phyloP scores from a whole-genome alignment of 1,139 yeast species.

The Blastobotrys arbuscula region DNA sequence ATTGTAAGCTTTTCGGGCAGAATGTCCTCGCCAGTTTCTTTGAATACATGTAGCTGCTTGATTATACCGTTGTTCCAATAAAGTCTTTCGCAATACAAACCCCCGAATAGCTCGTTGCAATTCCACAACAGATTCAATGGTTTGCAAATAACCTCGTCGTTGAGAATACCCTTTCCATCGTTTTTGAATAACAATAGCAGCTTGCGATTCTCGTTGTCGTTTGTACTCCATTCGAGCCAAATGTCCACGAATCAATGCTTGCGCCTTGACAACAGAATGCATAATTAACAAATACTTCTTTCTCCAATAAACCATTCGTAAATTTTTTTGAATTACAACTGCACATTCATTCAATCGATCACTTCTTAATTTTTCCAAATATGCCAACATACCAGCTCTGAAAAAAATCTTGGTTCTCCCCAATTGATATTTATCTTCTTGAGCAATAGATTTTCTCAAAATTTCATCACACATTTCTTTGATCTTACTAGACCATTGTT shows the following conservation, averaged over 20 bases:
- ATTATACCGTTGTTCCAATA: conserved; percentile 46
- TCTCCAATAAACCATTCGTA: conserved; percentile 63
- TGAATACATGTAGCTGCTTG: conserved; percentile 69
- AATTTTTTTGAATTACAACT: conserved; percentile 76
- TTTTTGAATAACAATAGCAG: conserved; percentile 73
- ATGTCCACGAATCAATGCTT: conserved; percentile 59
- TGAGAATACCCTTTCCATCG: conserved; percentile 59
- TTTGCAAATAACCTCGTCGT: conserved; percentile 43
- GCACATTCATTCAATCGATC: conserved; percentile 76
- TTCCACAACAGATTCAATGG: conserved; percentile 47
- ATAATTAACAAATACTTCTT: conserved; percentile 53
- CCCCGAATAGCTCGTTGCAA: conserved; percentile 73
- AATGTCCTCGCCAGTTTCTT: conserved; percentile 55
- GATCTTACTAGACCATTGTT: conserved; percentile 58
- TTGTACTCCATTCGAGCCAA: conserved; percentile 54
- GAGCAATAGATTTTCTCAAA: conserved; percentile 56
- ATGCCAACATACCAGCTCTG: conserved; percentile 90
- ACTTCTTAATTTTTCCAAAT: conserved; percentile 75
- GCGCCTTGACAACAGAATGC: conserved; percentile 51
- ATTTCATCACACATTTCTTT: conserved; percentile 63
- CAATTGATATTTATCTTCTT: conserved; percentile 68
- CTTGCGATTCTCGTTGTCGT: conserved; percentile 51
- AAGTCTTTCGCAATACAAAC: conserved; percentile 47
- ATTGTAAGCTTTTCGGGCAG: conserved; percentile 44
- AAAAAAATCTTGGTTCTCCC: conserved; percentile 82